Conservation (phyloP, 306 rosid genomes). For the Glycine tomentella region DNA sequence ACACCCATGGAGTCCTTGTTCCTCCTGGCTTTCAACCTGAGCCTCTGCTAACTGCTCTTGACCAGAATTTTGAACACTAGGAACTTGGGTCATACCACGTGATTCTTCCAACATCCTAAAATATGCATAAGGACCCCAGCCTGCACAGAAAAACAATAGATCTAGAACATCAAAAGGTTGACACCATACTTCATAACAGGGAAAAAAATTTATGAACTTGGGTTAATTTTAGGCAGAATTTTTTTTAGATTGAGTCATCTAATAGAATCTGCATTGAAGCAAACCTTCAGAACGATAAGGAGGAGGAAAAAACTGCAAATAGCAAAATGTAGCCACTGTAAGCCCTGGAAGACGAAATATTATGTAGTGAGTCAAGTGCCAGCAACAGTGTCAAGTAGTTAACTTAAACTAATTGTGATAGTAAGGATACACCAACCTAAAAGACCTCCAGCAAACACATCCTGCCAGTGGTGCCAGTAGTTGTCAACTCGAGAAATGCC, state of each 20-base stretch:
- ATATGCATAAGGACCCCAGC: conserved; percentile 95
- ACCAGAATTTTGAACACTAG: conserved; percentile 42
- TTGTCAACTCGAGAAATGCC: conserved; percentile 86
- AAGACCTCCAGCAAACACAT: conserved; percentile 88
- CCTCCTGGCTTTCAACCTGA: conserved; percentile 51
- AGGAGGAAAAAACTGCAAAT: conserved; percentile 89
- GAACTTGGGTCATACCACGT: conserved; percentile 36
- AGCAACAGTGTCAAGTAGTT: conserved; percentile 17
- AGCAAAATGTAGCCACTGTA: conserved; percentile 74
- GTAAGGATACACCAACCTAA: conserved; percentile 62
- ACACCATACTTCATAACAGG: not conserved
- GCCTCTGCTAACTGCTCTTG: conserved; percentile 42
- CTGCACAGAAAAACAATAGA: conserved; percentile 53
- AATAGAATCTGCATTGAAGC: conserved; percentile 11
- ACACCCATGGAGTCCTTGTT: conserved; percentile 54
- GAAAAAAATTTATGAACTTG: conserved; percentile 1
- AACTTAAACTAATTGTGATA: conserved; percentile 18
- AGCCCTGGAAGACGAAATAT: conserved; percentile 64
- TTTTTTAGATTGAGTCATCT: not conserved
- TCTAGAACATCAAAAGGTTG: conserved; percentile 30
- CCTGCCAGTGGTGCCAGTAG: conserved; percentile 98
- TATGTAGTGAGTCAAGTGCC: conserved; percentile 24
- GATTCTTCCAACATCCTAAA: conserved; percentile 67
- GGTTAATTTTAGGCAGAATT: not conserved
- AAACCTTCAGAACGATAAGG: conserved; percentile 87